phyloP scores from a whole-genome alignment of 257 asterid genomes.

The Solanum ossicruentum region DNA sequence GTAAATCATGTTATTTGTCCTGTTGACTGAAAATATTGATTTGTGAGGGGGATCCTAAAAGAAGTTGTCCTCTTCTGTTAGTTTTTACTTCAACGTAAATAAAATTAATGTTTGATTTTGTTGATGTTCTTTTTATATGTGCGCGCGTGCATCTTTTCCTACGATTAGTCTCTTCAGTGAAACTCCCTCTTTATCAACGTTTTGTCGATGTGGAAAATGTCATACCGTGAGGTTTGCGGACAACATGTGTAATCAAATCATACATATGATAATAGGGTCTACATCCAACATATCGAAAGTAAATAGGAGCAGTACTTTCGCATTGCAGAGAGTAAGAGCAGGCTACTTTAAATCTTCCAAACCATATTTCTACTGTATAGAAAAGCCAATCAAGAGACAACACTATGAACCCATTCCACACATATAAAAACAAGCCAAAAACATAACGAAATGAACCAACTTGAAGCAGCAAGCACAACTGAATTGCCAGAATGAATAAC shows the following conservation, averaged over 20 bases:
- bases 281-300: no score
- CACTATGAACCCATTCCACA: no score
- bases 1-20: constrained; percentile 23
- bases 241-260: no score
- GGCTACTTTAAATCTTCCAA: neutral
- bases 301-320: neutral
- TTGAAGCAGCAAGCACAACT: no score
- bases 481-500: no score
- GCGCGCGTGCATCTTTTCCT: neutral
- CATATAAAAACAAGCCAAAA: no score
- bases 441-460: no score
- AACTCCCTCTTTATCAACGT: neutral
- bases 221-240: no score
- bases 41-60: constrained; percentile 16
- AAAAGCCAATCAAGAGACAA: no score
- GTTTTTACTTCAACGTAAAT: constrained; percentile 19
- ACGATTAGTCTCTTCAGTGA: neutral
- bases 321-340: neutral
- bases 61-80: constrained; percentile 2
- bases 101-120: neutral
- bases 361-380: no score
- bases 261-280: no score
- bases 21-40: constrained; percentile 21
- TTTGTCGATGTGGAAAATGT: neutral
- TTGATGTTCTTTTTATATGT: neutral